Evolutionary conservation across 176 grass and related monocot genomes (phyloP), one percentile per base, ranked within the genome.

Genomic region (Zoysia pacifica): DNA sequence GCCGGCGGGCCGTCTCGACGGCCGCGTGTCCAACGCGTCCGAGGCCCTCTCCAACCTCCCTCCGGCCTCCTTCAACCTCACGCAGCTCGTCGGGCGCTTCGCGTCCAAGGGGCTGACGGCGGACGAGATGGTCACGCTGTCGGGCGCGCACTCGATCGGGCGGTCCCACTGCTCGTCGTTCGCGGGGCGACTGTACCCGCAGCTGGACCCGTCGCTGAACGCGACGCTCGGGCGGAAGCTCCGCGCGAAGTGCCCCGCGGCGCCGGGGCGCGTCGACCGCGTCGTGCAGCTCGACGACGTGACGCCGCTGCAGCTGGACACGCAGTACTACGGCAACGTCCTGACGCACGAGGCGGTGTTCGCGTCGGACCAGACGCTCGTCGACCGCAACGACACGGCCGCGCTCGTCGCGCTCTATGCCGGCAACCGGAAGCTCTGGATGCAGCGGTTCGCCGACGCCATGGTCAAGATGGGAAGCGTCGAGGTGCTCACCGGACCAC

Each of bases 111-210:
- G 86, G 71, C 87, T 96, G 12, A 74, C 77, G 68, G 62, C 78
- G 48, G 83, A 79, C 70, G 90, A 96, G 40, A 84, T 96, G 67
- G 82, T 86, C 39, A 74, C 90, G 8, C 66, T 95, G 14, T 86
- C 89, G 1, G 90, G 87, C 0, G 93, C 85, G 0, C 93, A 97
- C 84, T 86, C 86, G 63, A 84, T 97, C 75, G 93, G 90, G 49
- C 76, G 82, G 3, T 87, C 87, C 13, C 93, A 93, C 66, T 97
- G 93, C 75, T 83, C 87, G 5, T 83, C 85, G 62, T 75, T 93
- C 79, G 43, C 69, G 0, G 0, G 11, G 2, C 67, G 90, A 1
- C 87, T 97, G 8, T 97, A 85, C 83, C 82, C 82, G 43, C 78
- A 73, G 72, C 69, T 76, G n/a, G 87, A 81, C 60, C 6, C 50